Conservation (phyloP, 2,329 filamentous ascomycete species). For the Sclerotinia nivalis region DNA sequence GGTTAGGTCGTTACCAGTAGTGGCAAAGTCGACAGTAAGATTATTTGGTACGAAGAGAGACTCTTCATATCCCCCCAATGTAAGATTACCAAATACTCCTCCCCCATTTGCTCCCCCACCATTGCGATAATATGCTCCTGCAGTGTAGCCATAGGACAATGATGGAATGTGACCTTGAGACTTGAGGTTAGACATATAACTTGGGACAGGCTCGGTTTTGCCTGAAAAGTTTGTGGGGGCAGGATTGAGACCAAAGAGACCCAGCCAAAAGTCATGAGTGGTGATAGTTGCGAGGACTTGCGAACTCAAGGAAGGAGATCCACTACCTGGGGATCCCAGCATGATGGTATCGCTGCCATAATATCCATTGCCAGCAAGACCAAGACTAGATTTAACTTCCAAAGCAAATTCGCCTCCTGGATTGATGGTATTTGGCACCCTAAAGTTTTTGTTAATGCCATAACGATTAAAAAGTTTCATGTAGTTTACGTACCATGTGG, state of each 20-base stretch:
- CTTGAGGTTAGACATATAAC: constrained; percentile 45
- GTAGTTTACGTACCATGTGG: constrained; percentile 41
- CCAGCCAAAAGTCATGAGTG: constrained; percentile 36
- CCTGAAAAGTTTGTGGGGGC: constrained; percentile 31
- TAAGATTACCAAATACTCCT: constrained; percentile 33
- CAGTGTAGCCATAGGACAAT: constrained; percentile 48
- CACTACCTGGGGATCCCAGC: constrained; percentile 25
- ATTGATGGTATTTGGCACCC: constrained; percentile 29
- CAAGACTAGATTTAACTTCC: constrained; percentile 28
- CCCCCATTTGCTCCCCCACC: constrained; percentile 18
- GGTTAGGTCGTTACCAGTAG: constrained; percentile 43
- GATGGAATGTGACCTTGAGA: constrained; percentile 44
- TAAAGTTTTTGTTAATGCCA: constrained; percentile 18
- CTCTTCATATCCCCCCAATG: constrained; percentile 44
- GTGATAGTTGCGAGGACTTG: constrained; percentile 40
- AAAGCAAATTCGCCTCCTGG: constrained; percentile 29
- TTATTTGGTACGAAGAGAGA: constrained; percentile 45
- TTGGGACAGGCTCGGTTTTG: constrained; percentile 32
- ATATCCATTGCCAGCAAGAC: constrained; percentile 26
- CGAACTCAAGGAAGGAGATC: constrained; percentile 27
- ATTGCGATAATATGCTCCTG: constrained; percentile 45
- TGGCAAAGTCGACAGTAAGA: constrained; percentile 44
- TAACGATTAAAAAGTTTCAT: not conserved
- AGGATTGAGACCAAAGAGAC: constrained; percentile 35
- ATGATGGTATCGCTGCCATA: constrained; percentile 36